phyloP scores from a whole-genome alignment of 2,329 filamentous ascomycete species.

The Blastomyces percursus region DNA sequence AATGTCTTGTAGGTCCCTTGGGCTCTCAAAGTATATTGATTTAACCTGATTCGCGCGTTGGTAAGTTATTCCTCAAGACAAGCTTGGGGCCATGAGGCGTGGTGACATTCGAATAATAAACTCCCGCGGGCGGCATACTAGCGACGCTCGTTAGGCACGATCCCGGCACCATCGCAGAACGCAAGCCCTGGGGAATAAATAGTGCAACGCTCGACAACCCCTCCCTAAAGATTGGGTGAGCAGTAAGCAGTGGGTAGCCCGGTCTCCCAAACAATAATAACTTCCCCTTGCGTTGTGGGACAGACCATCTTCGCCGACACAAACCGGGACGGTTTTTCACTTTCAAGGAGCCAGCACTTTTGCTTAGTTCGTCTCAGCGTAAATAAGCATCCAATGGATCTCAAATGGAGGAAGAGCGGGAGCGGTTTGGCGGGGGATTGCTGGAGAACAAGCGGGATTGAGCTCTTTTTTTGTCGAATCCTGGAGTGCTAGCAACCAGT shows the following conservation, averaged over 20 bases:
- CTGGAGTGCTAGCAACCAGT: neutral
- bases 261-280: neutral
- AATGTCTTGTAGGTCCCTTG: too few relatives aligned
- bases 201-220: neutral
- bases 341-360: neutral
- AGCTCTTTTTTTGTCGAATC: too few relatives aligned
- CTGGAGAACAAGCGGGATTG: too few relatives aligned
- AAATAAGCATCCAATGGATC: neutral
- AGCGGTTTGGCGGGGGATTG: too few relatives aligned
- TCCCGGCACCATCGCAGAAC: neutral
- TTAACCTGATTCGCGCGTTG: neutral
- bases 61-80: neutral
- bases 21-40: neutral
- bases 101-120: neutral
- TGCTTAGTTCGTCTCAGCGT: neutral
- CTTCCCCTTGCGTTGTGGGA: neutral
- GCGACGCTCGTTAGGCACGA: neutral
- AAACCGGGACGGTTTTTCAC: neutral
- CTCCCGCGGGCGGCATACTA: too few relatives aligned
- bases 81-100: neutral
- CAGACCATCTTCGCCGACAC: neutral
- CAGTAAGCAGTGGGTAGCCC: neutral
- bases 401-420: neutral
- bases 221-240: neutral
- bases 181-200: neutral